Conservation (phyloP, 2,329 filamentous ascomycete genomes). For the Alternaria sp. region DNA sequence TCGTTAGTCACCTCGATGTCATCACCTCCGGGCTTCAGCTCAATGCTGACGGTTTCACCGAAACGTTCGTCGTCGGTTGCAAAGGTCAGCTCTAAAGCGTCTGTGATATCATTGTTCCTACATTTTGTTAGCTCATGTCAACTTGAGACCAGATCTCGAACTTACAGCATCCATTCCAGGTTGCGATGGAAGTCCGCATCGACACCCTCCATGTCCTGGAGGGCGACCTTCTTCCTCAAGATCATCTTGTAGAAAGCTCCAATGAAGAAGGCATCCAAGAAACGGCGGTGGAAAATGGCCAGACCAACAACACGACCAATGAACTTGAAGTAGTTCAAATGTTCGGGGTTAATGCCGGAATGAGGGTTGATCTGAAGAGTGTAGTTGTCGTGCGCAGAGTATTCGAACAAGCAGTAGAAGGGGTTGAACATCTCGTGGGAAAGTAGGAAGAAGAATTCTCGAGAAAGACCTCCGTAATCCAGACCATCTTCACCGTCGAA, state of each 20-base stretch:
- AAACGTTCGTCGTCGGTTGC: constrained; percentile 97
- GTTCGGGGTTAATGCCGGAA: constrained; percentile 98
- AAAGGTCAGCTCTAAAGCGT: constrained; percentile 93
- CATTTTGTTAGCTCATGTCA: constrained; percentile 5
- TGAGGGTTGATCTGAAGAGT: constrained; percentile 99
- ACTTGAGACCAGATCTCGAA: constrained; percentile 5
- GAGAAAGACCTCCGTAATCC: constrained; percentile 95
- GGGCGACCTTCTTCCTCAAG: constrained; percentile 84
- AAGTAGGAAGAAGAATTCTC: constrained; percentile 98
- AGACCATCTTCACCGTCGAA: constrained; percentile 98
- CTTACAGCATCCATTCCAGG: constrained; percentile 88
- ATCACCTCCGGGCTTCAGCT: constrained; percentile 86
- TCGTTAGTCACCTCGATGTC: constrained; percentile 97
- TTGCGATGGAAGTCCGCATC: constrained; percentile 98
- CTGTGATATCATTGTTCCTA: constrained; percentile 92
- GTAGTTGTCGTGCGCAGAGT: constrained; percentile 99
- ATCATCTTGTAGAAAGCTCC: constrained; percentile 99
- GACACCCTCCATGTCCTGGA: constrained; percentile 98
- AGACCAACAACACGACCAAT: constrained; percentile 96
- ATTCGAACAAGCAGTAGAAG: constrained; percentile 99
- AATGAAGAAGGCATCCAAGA: constrained; percentile 98
- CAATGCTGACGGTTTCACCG: constrained; percentile 90
- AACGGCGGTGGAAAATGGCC: constrained; percentile 96
- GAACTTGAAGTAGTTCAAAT: constrained; percentile 99
- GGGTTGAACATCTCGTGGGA: constrained; percentile 99